These are phyloP conservation scores for Amauroascus verrucosus DNA, from an alignment of 2,329 filamentous ascomycete genomes.

Conservation along the genomic window DNA sequence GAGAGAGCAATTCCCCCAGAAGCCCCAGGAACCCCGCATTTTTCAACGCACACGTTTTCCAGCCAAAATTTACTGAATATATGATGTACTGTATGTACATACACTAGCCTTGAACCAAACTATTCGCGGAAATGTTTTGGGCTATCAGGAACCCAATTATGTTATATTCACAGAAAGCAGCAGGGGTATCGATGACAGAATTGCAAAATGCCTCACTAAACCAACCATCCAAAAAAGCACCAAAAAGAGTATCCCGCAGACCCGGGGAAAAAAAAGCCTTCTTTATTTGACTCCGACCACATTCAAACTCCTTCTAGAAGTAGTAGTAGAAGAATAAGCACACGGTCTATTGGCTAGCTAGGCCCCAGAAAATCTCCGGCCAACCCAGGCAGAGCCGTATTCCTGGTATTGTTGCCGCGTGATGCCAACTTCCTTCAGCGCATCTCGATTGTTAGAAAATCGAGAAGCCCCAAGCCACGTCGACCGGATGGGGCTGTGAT, in stretches of 20 bases:
- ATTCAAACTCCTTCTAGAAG: not conserved
- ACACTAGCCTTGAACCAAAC: not conserved
- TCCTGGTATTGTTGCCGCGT: constrained; percentile 87
- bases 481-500: constrained; percentile 54
- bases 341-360: not conserved
- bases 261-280: not conserved
- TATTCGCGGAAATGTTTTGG: not conserved
- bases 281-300: not conserved
- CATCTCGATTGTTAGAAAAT: constrained; percentile 58
- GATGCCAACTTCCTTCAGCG: constrained; percentile 58
- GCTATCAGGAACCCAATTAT: not conserved
- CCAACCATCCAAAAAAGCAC: not conserved
- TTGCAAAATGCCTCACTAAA: not conserved
- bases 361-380: constrained; percentile 53
- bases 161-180: not conserved
- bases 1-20: too few relatives aligned
- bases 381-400: constrained; percentile 63
- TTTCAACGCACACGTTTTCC: too few relatives aligned
- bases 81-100: not conserved
- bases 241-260: not conserved
- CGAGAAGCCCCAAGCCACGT: constrained; percentile 80
- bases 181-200: not conserved
- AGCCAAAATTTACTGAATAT: too few relatives aligned
- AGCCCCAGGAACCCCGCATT: too few relatives aligned
- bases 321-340: not conserved